A percentile compares a stretch with the other conserved stretches of the same genome.
These are phyloP conservation scores for Globisporangium alternatum DNA, from an alignment of 352 stramenopile genomes.

Conservation along the genomic window DNA sequence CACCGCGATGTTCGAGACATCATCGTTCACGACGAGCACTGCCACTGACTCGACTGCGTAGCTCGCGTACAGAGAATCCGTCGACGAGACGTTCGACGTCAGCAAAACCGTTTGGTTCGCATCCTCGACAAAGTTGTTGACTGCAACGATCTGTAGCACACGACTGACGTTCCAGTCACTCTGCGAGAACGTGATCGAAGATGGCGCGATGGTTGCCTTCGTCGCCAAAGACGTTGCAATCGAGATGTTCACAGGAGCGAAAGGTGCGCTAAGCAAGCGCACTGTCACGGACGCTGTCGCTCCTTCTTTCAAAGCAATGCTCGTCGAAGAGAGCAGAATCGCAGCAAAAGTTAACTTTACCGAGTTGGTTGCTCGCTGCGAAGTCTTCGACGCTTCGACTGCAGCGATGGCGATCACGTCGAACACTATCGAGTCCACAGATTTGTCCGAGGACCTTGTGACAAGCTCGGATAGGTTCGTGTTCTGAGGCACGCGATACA, in stretches of 20 bases:
- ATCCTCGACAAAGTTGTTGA: conserved; percentile 61
- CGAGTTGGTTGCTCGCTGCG: conserved; percentile 25
- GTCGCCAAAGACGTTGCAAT: conserved; percentile 27
- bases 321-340: conserved; percentile 35
- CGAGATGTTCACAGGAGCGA: conserved; percentile 27
- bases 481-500: conserved; percentile 34
- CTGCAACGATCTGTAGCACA: conserved; percentile 32
- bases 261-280: conserved; percentile 39
- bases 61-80: conserved; percentile 32
- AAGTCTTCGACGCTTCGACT: conserved; percentile 35
- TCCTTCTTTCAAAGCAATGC: conserved; percentile 45
- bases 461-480: conserved; percentile 29
- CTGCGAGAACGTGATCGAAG: conserved; percentile 26
- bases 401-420: conserved; percentile 33
- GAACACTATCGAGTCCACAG: conserved; percentile 29
- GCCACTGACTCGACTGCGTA: conserved; percentile 21
- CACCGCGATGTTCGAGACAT: conserved; percentile 38
- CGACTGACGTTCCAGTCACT: conserved; percentile 33
- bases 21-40: conserved; percentile 55
- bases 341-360: conserved; percentile 32
- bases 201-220: conserved; percentile 29
- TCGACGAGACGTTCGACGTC: conserved; percentile 25
- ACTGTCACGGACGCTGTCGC: conserved; percentile 20
- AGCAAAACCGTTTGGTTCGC: conserved; percentile 25
- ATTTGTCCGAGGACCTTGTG: conserved; percentile 23